Evolutionary conservation across 257 asterid genomes (phyloP).

Genomic region (Ilex aquifolium): DNA sequence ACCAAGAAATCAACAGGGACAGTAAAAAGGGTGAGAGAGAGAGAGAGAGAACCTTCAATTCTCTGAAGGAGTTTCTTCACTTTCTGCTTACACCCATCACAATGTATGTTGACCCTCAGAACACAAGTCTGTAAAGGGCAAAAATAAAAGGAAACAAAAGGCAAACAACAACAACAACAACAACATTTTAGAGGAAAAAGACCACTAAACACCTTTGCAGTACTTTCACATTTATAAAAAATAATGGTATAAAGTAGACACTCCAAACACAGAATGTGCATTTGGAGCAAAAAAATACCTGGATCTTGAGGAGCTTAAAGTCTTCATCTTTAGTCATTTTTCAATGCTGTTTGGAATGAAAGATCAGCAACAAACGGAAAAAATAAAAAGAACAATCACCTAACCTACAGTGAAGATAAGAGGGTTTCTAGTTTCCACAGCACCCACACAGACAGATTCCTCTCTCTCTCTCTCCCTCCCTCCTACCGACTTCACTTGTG

Average conservation of each 20-base stretch:
- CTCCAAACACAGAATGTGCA: neutral
- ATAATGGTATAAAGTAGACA: neutral
- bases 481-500: conserved; percentile 1
- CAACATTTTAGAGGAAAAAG: neutral
- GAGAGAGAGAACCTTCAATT: conserved; percentile 54
- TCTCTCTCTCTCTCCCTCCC: conserved; percentile 1
- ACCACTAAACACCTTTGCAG: conserved; percentile 11
- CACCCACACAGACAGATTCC: conserved; percentile 13
- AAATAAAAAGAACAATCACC: neutral
- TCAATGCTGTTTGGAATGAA: conserved; percentile 13
- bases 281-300: conserved; percentile 28
- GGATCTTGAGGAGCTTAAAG: conserved; percentile 91
- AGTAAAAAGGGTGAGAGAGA: neutral
- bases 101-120: conserved; percentile 83
- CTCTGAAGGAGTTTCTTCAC: conserved; percentile 80
- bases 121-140: conserved; percentile 50
- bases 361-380: conserved; percentile 28
- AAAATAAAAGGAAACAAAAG: neutral
- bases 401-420: neutral
- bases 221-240: neutral
- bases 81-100: conserved; percentile 89
- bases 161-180: neutral
- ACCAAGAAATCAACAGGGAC: neutral
- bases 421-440: neutral
- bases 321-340: conserved; percentile 76